Base-by-base conservation (phyloP, 2,329 filamentous ascomycete species). In the Cladosporium sp. region DNA sequence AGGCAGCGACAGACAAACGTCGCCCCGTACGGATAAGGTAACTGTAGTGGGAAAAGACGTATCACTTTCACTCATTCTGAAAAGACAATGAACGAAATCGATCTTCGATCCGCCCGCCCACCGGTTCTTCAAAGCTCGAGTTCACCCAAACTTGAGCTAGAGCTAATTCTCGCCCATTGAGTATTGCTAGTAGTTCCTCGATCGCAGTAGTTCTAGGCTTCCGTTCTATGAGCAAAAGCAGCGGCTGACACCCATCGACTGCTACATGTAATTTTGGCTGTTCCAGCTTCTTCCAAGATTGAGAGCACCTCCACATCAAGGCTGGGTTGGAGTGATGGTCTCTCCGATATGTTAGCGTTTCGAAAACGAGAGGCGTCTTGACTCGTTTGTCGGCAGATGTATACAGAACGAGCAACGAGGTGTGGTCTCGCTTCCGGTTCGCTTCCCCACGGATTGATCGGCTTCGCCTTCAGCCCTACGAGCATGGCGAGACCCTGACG, bases 401-500 rank as follows among this genome's bases (percentile, higher is more conserved):
- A 24, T 24, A 24, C 24, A 24, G 24, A 24, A 24, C 24, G 24
- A 24, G 24, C 24, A 24, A 24, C 18, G 30, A 57, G 24, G n/a
- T 26, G 55, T 24, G n/a, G 32, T 58, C 14, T 41, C n/a, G 34
- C 14, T n/a, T 38, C 15, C n/a, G 41, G 41, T 21, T 21, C 41
- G 41, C 41, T 47, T 21, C 55, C 55, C 55, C 55, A 41, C 21
- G 55, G n/a, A 26, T 41, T 34, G 18, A 34, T 55, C 41, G 41
- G 41, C 41, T 47, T 47, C 41, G 41, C 41, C 14, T 41, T 47
- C 57, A 59, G 57, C 57, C 57, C 57, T 59, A 59, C 38, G 38
- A 18, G 15, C 24, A 21, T 38, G 61, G 51, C 52, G 30, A 55
- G 52, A 64, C 61, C 61, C 61, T 63, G 60, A 61, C 60, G 60